Evolutionary conservation across 306 rosid genomes (phyloP), one percentile per base, ranked within the genome.

Genomic region (Cucurbita maxima): DNA sequence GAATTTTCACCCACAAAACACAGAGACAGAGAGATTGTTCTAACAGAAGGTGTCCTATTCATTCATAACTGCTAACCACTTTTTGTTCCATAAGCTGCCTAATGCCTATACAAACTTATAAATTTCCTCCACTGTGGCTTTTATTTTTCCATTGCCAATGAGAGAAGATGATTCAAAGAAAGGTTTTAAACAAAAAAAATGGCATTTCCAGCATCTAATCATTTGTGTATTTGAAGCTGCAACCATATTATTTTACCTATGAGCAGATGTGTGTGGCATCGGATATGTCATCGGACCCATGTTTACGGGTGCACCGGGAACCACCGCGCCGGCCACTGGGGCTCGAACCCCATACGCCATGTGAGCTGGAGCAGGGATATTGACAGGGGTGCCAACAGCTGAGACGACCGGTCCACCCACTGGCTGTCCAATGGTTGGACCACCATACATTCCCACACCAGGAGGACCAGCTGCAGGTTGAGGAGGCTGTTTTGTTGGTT

Each of bases 321-420:
- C 96, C 38, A 92, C 80, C 2, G 82, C 76, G 75, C 93, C 91
- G 0, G 91, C 74, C 58, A 88, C 88, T 0, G 92, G 86, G 61
- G 90, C 96, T 67, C 89, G 82, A 44, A 93, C 86, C 43, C 90
- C 96, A 14, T 89, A 94, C 7, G 97, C 92, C 86, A 90, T 81
- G 74, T 90, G 97, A 64, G 86, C 71, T 18, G 92, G 76, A 8
- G 79, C 69, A 18, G 89, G 81, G 45, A 93, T 90, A 76, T 85
- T 93, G 71, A 90, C 96, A 0, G 96, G 90, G 41, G 97, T 94
- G 68, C 98, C 98, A 43, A 89, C 96, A 10, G 96, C 95, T 2
- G 98, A 89, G 77, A 88, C 94, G 41, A 88, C 78, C 72, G 93
- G 86, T 81, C 98, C 95, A 79, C 92, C 98, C 62, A 93, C 82